Evolutionary conservation across 768 basidiomycete species (phyloP), one percentile per base, ranked within the genome.

Genomic region (Panellus pusillus): DNA sequence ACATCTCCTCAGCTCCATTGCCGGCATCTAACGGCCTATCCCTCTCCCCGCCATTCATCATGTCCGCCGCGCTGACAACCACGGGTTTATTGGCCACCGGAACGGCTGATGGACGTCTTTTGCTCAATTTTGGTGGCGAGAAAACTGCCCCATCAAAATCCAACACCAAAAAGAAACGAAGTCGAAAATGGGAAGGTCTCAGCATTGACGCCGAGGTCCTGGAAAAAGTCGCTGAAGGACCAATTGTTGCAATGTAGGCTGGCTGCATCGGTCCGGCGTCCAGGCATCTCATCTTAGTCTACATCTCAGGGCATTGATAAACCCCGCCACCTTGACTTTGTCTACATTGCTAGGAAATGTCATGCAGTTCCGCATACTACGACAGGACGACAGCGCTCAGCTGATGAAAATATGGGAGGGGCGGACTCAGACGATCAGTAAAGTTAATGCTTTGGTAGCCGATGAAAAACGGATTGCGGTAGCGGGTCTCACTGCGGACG

Each of bases 161-260:
- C 2, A 24, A 24, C 17, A 41, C 56, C 9, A 75, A 76, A 64
- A 85, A 82, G 69, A 82, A 79, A 62, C 72, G 78, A 54, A 73
- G 73, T 32, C 79, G 82, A 53, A 87, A 81, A 62, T 93, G 91
- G 90, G 80, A 83, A 55, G 91, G 91, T 2, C 70, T 91, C 19
- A 73, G 75, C 44, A 67, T 65, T 20, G 74, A 78, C 0, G 74
- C 75, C 40, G 77, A 77, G 18, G 44, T 76, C 38, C 61, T 79
- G 27, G 58, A 71, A 39, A 79, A 83, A 51, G 74, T 84, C 15
- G 86, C 85, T 1, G 81, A 87, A 54, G 91, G 90, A 1, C 91
- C 91, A 19, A 71, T 93, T 27, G 87, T 89, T 41, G 80, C 81
- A 9, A 57, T 88, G 91, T 90, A 66, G 49, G 83, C 29, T 27